Evolutionary conservation across 371 early-diverging fungal species (phyloP), one percentile per base, ranked within the genome.

Genomic region (Syncephalastrum monosporum): DNA sequence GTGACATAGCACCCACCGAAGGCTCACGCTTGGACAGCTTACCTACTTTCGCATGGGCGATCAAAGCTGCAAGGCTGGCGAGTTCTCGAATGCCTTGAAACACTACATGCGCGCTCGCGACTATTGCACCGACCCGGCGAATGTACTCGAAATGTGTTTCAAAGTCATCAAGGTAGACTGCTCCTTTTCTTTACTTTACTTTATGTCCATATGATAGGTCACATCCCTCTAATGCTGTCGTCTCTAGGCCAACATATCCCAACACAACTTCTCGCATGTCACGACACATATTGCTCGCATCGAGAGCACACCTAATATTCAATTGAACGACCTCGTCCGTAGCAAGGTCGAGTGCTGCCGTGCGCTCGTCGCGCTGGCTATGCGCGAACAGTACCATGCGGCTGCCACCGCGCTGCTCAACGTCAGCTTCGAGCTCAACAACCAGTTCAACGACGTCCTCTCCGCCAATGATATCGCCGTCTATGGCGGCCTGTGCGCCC

Each of bases 381-480:
- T 56, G 17, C 49, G 57, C 33, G 70, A 71, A 13, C 79, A 82
- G 56, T 91, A 79, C 63, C 71, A 73, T 45, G 47, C 64, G 2
- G 89, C 90, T 0, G 92, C 92, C 3, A 67, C 76, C 27, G 67
- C 70, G 10, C 82, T 94, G 51, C 65, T 86, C 23, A 85, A 86
- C n/a, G 80, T 88, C 4, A 61, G 77, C 21, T 85, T 90, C 68
- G 90, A 88, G 23, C 51, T 80, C 24, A 67, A 64, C 8, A 50
- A 61, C 17, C 49, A 51, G 3, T 73, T 79, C 42, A 71, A 63
- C 42, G 79, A 84, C 47, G 76, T 91, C 13, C 67, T 93, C 25
- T 83, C 92, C 0, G 75, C 91, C 10, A 89, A 90, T 57, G 95
- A 95, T 65, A 75, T 95, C 47, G 93, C 94, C 13, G 75, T 89